Evolutionary conservation across 2,329 filamentous ascomycete species (phyloP).

Genomic region (Stylonectria norvegica): DNA sequence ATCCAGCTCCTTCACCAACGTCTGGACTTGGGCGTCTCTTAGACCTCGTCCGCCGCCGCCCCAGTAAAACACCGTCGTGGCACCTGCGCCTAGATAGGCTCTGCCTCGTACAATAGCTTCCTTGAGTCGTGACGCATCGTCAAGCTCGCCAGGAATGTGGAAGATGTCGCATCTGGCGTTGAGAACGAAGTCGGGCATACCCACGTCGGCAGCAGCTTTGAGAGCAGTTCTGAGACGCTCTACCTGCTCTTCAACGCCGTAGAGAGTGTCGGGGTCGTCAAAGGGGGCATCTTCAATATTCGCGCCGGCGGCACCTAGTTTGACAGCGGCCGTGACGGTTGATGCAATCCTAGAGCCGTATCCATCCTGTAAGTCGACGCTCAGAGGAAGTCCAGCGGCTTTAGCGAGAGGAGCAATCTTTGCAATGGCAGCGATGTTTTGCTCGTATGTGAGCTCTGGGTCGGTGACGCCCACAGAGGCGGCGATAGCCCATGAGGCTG

Average conservation of each 20-base stretch:
- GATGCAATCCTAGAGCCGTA: conserved; percentile 48
- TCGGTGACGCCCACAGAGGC: conserved; percentile 43
- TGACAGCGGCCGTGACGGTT: conserved; percentile 44
- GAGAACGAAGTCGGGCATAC: conserved; percentile 53
- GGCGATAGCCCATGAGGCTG: conserved; percentile 50
- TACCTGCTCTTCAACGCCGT: conserved; percentile 43
- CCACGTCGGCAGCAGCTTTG: conserved; percentile 40
- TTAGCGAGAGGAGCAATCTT: conserved; percentile 42
- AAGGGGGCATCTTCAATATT: conserved; percentile 54
- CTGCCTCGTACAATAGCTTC: conserved; percentile 53
- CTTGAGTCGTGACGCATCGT: conserved; percentile 36
- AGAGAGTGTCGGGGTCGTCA: conserved; percentile 25
- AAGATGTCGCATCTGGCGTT: conserved; percentile 59
- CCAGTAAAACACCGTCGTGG: conserved; percentile 60
- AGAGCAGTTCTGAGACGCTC: conserved; percentile 43
- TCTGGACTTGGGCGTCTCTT: conserved; percentile 43
- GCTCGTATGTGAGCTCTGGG: conserved; percentile 46
- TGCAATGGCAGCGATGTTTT: conserved; percentile 47
- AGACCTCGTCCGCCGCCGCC: conserved; percentile 45
- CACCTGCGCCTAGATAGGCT: conserved; percentile 56
- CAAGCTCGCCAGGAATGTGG: conserved; percentile 26
- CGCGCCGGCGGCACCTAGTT: conserved; percentile 51
- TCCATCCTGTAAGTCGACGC: conserved; percentile 59
- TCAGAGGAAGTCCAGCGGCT: conserved; percentile 45
- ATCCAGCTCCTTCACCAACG: conserved; percentile 45